Base-by-base conservation (phyloP, 257 asterid genomes). In the Solanum raphanifolium region DNA sequence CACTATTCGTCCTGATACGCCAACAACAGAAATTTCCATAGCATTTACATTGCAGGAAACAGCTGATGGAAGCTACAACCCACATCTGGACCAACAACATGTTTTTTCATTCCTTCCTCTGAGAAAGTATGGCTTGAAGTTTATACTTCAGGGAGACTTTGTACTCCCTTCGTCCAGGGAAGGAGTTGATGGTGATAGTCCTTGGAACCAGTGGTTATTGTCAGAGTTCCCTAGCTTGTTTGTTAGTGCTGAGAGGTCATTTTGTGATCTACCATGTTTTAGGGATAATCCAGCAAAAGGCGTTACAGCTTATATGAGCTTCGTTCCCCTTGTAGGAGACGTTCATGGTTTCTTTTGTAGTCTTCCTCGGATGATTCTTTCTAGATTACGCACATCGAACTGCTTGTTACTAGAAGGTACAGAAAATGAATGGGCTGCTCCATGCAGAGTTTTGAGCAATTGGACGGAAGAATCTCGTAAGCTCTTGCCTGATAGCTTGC, bases 101-200 rank as follows among this genome's bases (percentile, higher is more conserved):
- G 99, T 94, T 89, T 97, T 97, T 92, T 94, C 99, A 3, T 97
- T 94, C 94, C 99, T 97, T 90, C 99, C 99, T 86, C 88, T 97
- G 81, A 93, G 99, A 88, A 94, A 96, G 25, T 97, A 97, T 73
- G 99, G 99, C 46, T 94, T 97, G 86, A 97, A 92, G 92, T 95
- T 97, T 90, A 97, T 97, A 85, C 91, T 97, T 88, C 99, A 97
- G 91, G 99, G 98, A 79, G 98, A 95, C 92, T 97, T 97, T 92
- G 93, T 93, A 90, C 92, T 97, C 93, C 98, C 99, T 83, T 97
- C 99, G 38, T 97, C 99, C 58, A 93, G 99, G 90, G 99, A 97
- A 92, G 99, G 95, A 91, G 98, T 97, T 92, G 99, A 97, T 88
- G 95, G 93, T 69, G 92, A 93, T 90, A 97, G 98, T 90, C 96